phyloP scores from a whole-genome alignment of 257 asterid species.

The Solanum stenotomum region DNA sequence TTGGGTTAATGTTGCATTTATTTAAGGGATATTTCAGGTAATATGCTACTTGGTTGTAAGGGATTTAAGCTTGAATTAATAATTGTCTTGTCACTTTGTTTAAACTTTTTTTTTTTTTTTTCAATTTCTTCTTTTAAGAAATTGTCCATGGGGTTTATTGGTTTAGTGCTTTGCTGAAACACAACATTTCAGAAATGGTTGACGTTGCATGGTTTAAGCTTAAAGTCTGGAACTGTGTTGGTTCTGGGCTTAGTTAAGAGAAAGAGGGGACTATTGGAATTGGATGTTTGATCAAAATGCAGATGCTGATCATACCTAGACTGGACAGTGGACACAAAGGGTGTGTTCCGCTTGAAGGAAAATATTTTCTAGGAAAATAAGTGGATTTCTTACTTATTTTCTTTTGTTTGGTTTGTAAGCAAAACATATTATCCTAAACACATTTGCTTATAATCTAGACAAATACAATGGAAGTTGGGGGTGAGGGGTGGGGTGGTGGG shows the following conservation, averaged over 20 bases:
- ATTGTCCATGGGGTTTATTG: background rate
- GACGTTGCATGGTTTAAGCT: background rate
- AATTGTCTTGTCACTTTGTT: background rate
- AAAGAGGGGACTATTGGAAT: background rate
- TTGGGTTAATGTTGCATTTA: background rate
- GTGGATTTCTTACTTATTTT: background rate
- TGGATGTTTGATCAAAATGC: background rate
- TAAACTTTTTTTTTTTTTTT: background rate
- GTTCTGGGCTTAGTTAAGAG: background rate
- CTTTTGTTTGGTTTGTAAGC: background rate
- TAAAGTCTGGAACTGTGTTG: background rate
- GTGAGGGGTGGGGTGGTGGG: background rate
- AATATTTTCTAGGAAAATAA: background rate
- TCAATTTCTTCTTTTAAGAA: background rate
- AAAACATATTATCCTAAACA: background rate
- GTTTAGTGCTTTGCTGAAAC: background rate
- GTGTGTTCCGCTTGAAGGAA: background rate
- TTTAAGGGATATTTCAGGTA: background rate
- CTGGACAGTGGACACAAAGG: background rate
- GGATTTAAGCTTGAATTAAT: background rate
- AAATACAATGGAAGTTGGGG: background rate
- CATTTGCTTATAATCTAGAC: background rate
- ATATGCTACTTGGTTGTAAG: background rate
- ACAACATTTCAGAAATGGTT: background rate
- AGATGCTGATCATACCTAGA: background rate